Percentiles rank a stretch among this genome's conserved stretches.
These are phyloP conservation scores for Kokia cookei DNA, from an alignment of 441 rosid species.

Conservation along the genomic window DNA sequence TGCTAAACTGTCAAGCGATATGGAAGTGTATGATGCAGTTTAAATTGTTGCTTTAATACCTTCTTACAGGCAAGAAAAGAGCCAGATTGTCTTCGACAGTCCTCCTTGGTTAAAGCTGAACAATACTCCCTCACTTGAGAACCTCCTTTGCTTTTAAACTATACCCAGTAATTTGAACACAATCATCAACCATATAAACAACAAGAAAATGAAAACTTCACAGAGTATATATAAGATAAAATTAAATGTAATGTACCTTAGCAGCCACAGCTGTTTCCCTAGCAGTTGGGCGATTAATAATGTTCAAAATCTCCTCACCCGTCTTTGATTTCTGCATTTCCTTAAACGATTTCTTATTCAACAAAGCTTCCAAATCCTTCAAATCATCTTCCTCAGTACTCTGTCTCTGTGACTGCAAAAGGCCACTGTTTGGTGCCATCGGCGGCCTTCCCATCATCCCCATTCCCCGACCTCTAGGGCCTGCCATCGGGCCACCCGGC, in stretches of 20 bases:
- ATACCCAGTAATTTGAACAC: constrained; percentile 17
- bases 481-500: constrained; percentile 38
- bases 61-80: constrained; percentile 85
- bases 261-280: constrained; percentile 89
- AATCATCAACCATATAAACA: constrained; percentile 5
- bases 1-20: not conserved
- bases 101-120: constrained; percentile 87
- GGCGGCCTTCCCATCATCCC: constrained; percentile 31
- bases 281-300: constrained; percentile 91
- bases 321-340: constrained; percentile 89
- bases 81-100: constrained; percentile 80
- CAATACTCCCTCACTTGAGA: constrained; percentile 92
- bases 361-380: constrained; percentile 84
- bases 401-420: constrained; percentile 28
- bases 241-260: constrained; percentile 40
- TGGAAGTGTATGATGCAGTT: not conserved
- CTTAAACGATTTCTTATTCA: constrained; percentile 81
- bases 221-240: not conserved
- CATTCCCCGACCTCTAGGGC: constrained; percentile 33
- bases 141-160: constrained; percentile 98
- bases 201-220: not conserved
- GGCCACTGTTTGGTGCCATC: constrained; percentile 12
- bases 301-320: constrained; percentile 87
- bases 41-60: constrained; percentile 31
- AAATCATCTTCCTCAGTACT: constrained; percentile 83